Evolutionary conservation across 2,329 filamentous ascomycete genomes (phyloP), one percentile per base, ranked within the genome.

Genomic region (Gliomastix tumulicola): DNA sequence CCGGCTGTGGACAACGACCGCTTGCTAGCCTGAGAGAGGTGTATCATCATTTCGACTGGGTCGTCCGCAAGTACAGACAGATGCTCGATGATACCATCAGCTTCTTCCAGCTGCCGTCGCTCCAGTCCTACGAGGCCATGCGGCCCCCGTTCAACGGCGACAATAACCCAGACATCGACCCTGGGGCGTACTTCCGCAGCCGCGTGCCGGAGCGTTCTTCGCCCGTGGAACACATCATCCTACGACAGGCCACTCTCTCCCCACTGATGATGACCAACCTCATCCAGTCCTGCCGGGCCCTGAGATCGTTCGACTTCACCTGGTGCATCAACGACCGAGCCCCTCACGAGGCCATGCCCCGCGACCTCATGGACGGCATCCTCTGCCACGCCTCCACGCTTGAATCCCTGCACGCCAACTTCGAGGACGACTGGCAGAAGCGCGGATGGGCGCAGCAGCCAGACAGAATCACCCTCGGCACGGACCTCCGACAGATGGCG

Each of bases 381-480:
- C 27, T 41, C 11, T 37, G 38, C 1, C 39, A 38, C 18, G 28
- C 39, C 6, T 21, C 21, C 7, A 40, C 38, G 1, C 37, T 43
- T 11, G 39, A 43, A 21, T 37, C 36, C 15, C 39, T 45, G 3
- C 35, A 43, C 20, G 13, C 37, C 8, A 32, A 43, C 15, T 38
- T 34, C n/a, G 32, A 37, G 7, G 41, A 41, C n/a, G 30, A 34
- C 20, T 34, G 27, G 42, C 16, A 27, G 4, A 40, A 37, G 11
- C 12, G 5, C 18, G 30, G 27, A 22, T 27, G 21, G 22, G 12
- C 16, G 6, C 16, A 34, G 2, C 13, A 4, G 16, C 17, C 32
- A 6, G 18, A 39, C 2, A 36, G 35, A 18, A 18, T 28, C n/a
- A n/a, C n/a, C 17, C 25, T 28, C 1, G 25, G 25, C 7, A 28